These are phyloP conservation scores for Aspergillus kassunensis DNA, from an alignment of 495 filamentous ascomycete genomes.

Conservation along the genomic window DNA sequence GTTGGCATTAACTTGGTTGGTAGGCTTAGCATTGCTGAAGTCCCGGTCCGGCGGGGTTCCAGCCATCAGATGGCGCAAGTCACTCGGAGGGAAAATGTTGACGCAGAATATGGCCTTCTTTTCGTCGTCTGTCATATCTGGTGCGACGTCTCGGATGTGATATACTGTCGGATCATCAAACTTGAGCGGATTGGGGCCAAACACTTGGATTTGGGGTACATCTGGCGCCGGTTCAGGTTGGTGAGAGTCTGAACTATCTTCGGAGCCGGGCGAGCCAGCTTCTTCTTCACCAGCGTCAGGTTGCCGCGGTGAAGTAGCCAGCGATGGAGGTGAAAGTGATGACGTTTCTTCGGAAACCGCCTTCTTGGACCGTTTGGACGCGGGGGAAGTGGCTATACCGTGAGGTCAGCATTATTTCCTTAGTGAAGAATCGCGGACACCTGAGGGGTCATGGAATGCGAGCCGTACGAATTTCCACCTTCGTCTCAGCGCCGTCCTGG, in stretches of 20 bases:
- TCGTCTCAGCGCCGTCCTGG: conserved; percentile 58
- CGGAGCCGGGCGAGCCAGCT: conserved; percentile 48
- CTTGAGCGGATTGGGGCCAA: conserved; percentile 86
- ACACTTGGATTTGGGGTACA: conserved; percentile 71
- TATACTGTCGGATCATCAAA: conserved; percentile 94
- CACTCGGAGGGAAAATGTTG: conserved; percentile 70
- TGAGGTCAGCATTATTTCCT: not conserved
- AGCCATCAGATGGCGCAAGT: conserved; percentile 79
- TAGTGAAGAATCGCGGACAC: not conserved
- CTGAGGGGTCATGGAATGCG: not conserved
- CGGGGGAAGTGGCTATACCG: conserved; percentile 39
- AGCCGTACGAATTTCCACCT: conserved; percentile 58
- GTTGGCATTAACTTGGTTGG: conserved; percentile 85
- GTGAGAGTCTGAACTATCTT: conserved; percentile 62
- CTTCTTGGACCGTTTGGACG: conserved; percentile 48
- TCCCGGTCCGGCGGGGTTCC: conserved; percentile 89
- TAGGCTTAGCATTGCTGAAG: conserved; percentile 89
- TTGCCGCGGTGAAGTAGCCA: conserved; percentile 46
- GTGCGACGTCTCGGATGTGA: conserved; percentile 71
- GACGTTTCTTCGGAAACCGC: conserved; percentile 59
- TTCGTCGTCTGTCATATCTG: conserved; percentile 74
- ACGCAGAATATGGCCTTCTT: conserved; percentile 85
- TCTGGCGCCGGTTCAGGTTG: conserved; percentile 76
- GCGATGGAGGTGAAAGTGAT: conserved; percentile 49
- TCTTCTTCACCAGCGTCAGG: conserved; percentile 42